Conservation (phyloP, 208 protist genomes). For the Trypanosoma grayi region DNA sequence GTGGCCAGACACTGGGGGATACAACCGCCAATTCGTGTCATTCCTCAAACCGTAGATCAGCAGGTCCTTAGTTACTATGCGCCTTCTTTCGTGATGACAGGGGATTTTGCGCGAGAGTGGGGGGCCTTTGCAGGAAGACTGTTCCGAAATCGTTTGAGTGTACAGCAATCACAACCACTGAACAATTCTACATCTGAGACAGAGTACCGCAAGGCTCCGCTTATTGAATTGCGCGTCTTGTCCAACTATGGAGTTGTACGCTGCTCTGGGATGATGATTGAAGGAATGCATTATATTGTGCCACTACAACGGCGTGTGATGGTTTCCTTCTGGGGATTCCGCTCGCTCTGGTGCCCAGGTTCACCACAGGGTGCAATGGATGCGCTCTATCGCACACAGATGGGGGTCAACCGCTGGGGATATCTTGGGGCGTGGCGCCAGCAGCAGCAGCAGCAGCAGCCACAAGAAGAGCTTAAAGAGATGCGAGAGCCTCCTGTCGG, state of each 20-base stretch:
- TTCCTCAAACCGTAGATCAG: neutral
- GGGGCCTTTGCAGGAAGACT: slow-evolving; percentile 5
- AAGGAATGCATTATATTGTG: slow-evolving; percentile 7
- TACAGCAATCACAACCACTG: neutral
- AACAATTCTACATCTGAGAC: neutral
- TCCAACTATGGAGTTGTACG: slow-evolving; percentile 4
- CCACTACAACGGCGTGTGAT: slow-evolving; percentile 5
- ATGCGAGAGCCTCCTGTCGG: neutral
- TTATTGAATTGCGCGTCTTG: slow-evolving; percentile 7
- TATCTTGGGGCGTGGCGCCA: slow-evolving; percentile 7
- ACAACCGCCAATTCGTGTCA: neutral
- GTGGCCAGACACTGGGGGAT: neutral
- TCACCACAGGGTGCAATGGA: slow-evolving; percentile 3
- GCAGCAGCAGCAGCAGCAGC: neutral
- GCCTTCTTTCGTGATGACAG: slow-evolving; percentile 7
- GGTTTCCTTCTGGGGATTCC: slow-evolving; percentile 10
- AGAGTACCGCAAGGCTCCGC: neutral
- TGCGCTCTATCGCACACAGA: slow-evolving; percentile 10
- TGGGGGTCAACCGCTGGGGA: slow-evolving; percentile 8
- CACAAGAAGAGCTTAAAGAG: neutral
- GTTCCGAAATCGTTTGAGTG: neutral
- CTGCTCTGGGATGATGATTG: slow-evolving; percentile 15
- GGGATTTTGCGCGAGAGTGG: neutral
- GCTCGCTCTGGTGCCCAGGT: slow-evolving; percentile 7
- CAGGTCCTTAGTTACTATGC: slow-evolving; percentile 2